phyloP scores from a whole-genome alignment of 352 stramenopile species.

The Pythium dissotocum region DNA sequence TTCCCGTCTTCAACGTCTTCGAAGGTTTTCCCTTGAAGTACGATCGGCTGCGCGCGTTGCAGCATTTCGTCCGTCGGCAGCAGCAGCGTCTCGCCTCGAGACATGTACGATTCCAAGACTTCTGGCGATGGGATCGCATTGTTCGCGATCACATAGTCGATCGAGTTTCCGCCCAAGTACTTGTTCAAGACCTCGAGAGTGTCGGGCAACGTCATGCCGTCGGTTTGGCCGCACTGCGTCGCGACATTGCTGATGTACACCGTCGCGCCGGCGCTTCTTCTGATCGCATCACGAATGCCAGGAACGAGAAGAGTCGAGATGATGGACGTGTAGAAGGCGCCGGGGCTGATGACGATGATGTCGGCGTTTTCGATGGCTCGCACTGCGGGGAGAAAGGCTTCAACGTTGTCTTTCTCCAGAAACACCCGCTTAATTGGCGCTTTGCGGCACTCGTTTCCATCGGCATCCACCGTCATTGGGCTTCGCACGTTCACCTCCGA shows the following conservation, averaged over 20 bases:
- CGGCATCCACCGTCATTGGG: conserved; percentile 40
- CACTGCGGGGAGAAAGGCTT: conserved; percentile 74
- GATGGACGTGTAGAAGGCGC: conserved; percentile 88
- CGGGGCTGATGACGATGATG: conserved; percentile 80
- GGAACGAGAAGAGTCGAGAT: conserved; percentile 78
- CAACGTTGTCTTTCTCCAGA: conserved; percentile 68
- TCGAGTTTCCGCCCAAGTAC: conserved; percentile 72
- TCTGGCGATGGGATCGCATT: conserved; percentile 58
- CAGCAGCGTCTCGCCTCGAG: conserved; percentile 72
- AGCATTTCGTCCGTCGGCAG: conserved; percentile 65
- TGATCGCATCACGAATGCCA: conserved; percentile 81
- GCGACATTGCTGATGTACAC: conserved; percentile 89
- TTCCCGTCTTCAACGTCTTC: conserved; percentile 53
- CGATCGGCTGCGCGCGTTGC: conserved; percentile 51
- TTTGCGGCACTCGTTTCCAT: conserved; percentile 49
- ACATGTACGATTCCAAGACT: conserved; percentile 62
- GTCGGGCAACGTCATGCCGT: conserved; percentile 72
- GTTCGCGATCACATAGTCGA: conserved; percentile 89
- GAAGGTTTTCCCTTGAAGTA: conserved; percentile 81
- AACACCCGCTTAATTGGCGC: conserved; percentile 81
- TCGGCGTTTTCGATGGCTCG: conserved; percentile 83
- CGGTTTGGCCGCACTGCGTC: conserved; percentile 80
- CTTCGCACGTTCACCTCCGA: conserved; percentile 85
- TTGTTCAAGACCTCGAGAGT: conserved; percentile 62
- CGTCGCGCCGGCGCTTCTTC: conserved; percentile 56